phyloP scores from a whole-genome alignment of 1,139 yeast genomes.

The Pichia sp. region DNA sequence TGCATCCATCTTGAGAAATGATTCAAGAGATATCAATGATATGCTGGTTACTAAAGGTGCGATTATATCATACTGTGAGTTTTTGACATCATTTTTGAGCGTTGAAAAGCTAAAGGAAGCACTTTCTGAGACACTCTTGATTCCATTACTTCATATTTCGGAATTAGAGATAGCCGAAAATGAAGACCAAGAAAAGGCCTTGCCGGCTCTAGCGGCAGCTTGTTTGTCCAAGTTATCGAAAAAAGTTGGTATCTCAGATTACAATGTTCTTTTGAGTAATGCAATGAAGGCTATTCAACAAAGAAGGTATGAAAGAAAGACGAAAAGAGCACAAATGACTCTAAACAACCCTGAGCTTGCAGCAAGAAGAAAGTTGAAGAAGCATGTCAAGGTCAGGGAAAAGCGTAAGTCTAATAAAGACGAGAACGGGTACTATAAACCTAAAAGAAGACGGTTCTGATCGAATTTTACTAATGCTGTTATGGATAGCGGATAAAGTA shows the following conservation, averaged over 20 bases:
- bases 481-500: neutral
- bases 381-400: conserved; percentile 71
- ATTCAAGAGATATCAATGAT: conserved; percentile 46
- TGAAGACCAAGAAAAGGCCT: conserved; percentile 39
- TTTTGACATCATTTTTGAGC: conserved; percentile 43
- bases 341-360: conserved; percentile 76
- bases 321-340: conserved; percentile 72
- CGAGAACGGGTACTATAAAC: conserved; percentile 69
- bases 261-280: conserved; percentile 56
- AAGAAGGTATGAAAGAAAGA: conserved; percentile 71
- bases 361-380: conserved; percentile 70
- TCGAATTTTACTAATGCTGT: neutral
- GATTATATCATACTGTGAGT: conserved; percentile 48
- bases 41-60: conserved; percentile 59
- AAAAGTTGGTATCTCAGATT: conserved; percentile 70
- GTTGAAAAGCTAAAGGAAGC: conserved; percentile 38
- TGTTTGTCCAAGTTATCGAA: conserved; percentile 64
- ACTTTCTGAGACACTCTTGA: conserved; percentile 38
- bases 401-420: conserved; percentile 72
- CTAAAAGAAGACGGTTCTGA: conserved; percentile 44
- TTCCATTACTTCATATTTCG: conserved; percentile 57
- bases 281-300: conserved; percentile 58
- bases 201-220: conserved; percentile 59
- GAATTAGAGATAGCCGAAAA: conserved; percentile 43
- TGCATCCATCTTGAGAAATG: conserved; percentile 63